Evolutionary conservation across 352 stramenopile species (phyloP).

Genomic region (Globisporangium paroecandrum): DNA sequence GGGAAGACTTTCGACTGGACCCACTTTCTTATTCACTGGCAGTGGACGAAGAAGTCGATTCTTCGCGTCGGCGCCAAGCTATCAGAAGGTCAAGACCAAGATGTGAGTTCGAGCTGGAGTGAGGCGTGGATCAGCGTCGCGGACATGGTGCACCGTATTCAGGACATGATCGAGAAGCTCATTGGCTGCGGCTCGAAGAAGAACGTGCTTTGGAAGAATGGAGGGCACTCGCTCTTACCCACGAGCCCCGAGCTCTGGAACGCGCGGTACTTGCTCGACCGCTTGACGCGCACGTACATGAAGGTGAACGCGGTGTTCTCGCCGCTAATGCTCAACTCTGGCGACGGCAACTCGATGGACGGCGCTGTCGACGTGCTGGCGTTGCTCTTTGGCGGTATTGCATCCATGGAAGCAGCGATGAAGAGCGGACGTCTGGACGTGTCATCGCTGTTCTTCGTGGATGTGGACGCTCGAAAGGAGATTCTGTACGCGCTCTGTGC

Average conservation of each 20-base stretch:
- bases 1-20: conserved; percentile 61
- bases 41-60: conserved; percentile 70
- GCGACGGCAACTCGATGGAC: conserved; percentile 20
- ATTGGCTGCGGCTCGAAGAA: conserved; percentile 68
- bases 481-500: conserved; percentile 75
- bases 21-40: conserved; percentile 82
- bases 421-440: conserved; percentile 73
- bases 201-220: conserved; percentile 92
- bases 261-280: conserved; percentile 63
- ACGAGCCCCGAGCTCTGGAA: conserved; percentile 63
- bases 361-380: conserved; percentile 65
- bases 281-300: conserved; percentile 62
- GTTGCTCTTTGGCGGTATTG: conserved; percentile 68
- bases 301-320: conserved; percentile 29
- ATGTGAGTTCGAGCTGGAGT: conserved; percentile 12
- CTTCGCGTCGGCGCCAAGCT: conserved; percentile 21
- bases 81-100: background rate
- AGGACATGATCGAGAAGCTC: conserved; percentile 62
- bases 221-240: conserved; percentile 79
- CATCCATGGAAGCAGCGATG: conserved; percentile 77
- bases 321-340: conserved; percentile 24
- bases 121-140: conserved; percentile 41
- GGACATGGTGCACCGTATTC: conserved; percentile 72
- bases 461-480: conserved; percentile 57
- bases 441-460: conserved; percentile 73